These are phyloP conservation scores for Saxispiralis lemnorum DNA, from an alignment of 495 filamentous ascomycete species.

Conservation along the genomic window DNA sequence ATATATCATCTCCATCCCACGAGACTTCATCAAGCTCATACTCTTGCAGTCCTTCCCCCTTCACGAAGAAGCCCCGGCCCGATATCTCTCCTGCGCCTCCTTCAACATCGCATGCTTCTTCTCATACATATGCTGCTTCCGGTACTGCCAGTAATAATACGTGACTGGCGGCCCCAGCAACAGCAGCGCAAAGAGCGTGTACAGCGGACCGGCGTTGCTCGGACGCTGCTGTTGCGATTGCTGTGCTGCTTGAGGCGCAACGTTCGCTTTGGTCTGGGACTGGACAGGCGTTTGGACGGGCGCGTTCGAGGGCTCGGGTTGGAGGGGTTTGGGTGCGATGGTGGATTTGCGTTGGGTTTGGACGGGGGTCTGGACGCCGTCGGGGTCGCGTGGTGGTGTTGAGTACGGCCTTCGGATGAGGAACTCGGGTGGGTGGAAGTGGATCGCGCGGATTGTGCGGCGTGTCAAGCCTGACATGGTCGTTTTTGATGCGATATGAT, in stretches of 20 bases:
- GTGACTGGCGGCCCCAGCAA: background rate
- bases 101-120: conserved; percentile 3
- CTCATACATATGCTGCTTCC: conserved; percentile 9
- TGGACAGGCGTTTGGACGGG: conserved; percentile 1
- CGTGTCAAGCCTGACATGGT: too few species aligned
- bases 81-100: conserved; percentile 9
- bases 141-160: conserved; percentile 8
- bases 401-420: too few species aligned
- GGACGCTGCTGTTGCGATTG: background rate
- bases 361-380: background rate
- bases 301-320: background rate
- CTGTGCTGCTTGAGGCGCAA: background rate
- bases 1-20: too few species aligned
- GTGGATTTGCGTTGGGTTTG: conserved; percentile 1
- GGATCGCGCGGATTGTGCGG: too few species aligned
- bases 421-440: too few species aligned
- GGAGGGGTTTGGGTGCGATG: background rate
- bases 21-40: too few species aligned
- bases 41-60: background rate
- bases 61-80: background rate
- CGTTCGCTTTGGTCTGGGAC: background rate
- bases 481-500: too few species aligned
- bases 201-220: conserved; percentile 3
- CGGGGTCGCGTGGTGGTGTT: too few species aligned
- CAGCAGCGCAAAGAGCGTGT: background rate